Base-by-base conservation (phyloP, 352 stramenopile species). In the Blastocystis sp. region DNA sequence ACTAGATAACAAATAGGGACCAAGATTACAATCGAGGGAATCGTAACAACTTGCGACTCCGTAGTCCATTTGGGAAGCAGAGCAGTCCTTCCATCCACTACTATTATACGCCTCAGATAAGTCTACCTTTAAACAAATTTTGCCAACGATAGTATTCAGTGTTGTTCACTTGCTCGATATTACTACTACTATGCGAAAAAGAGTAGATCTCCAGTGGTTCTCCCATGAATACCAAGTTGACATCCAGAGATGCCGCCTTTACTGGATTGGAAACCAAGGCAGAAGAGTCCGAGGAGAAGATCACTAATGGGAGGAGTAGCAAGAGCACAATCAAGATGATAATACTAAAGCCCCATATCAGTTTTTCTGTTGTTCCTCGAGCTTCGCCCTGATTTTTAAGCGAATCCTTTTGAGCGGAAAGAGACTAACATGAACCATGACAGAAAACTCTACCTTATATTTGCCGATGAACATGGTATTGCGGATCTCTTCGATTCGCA, bases 261-360 rank as follows among this genome's bases (percentile, higher is more conserved):
- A 88, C 77, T 7, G 77, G 77, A 43, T 88, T 88, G 8, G 77
- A 88, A 18, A 88, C 66, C 56, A 88, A 34, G 8, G 77, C 77
- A 11, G 66, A 76, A 26, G 77, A 88, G 55, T 88, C 77, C 7
- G 77, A 88, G 26, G 77, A 88, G 56, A 88, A 88, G 8, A 88
- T 39, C 62, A 88, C 76, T 47, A 88, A 34, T 23, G 77, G 77
- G 8, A 88, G 66, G 1, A 88, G 66, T 2, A 88, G 29, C 34
- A 88, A 26, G n/a, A 88, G 47, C 47, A 88, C 66, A 11, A 88
- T 88, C 3, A 61, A 11, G 11, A 88, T 2, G 13, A 88, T 76
- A 18, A 88, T 88, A 43, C 77, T 88, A 47, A 76, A 76, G 20
- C 77, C 77, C 62, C 77, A 88, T 11, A 63, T 50, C 1, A 88